Base-by-base conservation (phyloP, 345 rosid species). In the Eucalyptus fibrosa region DNA sequence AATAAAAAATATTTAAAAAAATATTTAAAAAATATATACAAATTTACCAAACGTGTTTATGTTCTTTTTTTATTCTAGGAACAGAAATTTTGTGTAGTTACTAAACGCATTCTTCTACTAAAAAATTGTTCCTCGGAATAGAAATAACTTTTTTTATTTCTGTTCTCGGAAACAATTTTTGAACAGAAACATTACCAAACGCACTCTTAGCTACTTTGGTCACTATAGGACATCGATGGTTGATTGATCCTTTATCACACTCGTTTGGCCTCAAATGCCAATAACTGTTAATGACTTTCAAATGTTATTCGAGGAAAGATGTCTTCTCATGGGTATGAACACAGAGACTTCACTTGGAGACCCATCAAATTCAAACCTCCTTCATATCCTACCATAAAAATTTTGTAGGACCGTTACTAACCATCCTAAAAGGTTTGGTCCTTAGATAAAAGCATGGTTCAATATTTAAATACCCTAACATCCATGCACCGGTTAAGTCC, bases 81-180 rank as follows among this genome's bases (percentile, higher is more conserved):
- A 49, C 0, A 49, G 1, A 5, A 49, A 49, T 49, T 49, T 49
- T 49, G 50, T 49, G 1, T 0, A 13, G 0, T 49, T 49, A 49
- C 16, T 0, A 49, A 49, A 49, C 6, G 6, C 50, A 2, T 49
- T 49, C 1, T 49, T 49, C 50, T 49, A 1, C 0, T 49, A 0
- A 49, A 49, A 49, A 4, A 49, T 49, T 49, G 6, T 49, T 49
- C 16, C 2, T 0, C 0, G 16, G 6, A 49, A 49, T 0, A 13
- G 0, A 49, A 49, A 49, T 13, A 5, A 0, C 0, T 50, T 50
- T 50, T 50, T 14, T 0, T 50, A 4, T 50, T 50, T 50, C 3
- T 50, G 1, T 49, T 49, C 0, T 1, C 0, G 0, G 16, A 2
- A 50, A 5, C 2, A 50, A 50, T 50, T 50, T 50, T 50, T 50